phyloP scores from a whole-genome alignment of 495 filamentous ascomycete species.

The Parathielavia appendiculata region DNA sequence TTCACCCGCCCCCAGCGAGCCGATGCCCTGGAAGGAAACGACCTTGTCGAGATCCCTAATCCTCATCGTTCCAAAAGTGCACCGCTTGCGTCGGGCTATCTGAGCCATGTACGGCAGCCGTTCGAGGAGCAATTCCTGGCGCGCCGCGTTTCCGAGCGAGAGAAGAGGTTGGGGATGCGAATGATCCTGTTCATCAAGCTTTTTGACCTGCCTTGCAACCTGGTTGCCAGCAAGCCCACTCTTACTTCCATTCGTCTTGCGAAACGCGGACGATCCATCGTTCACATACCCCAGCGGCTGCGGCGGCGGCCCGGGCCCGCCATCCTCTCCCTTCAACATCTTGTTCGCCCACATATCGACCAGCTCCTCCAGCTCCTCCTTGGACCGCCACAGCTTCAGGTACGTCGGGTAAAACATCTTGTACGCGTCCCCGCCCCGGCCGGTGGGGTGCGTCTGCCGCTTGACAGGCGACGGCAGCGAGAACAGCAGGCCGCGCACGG shows the following conservation, averaged over 20 bases:
- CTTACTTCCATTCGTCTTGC: slow-evolving; percentile 17
- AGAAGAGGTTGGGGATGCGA: slow-evolving; percentile 34
- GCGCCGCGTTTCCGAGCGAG: slow-evolving; percentile 55
- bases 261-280: slow-evolving; percentile 42
- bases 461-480: slow-evolving; percentile 80
- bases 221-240: slow-evolving; percentile 12
- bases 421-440: slow-evolving; percentile 52
- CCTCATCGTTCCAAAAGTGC: slow-evolving; percentile 26
- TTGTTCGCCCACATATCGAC: slow-evolving; percentile 62
- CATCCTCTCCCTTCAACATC: slow-evolving; percentile 46
- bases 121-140: slow-evolving; percentile 71
- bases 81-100: slow-evolving; percentile 46
- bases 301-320: slow-evolving; percentile 19
- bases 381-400: slow-evolving; percentile 67
- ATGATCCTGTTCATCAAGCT: slow-evolving; percentile 12
- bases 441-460: slow-evolving; percentile 46
- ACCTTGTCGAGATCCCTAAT: slow-evolving; percentile 60
- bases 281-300: slow-evolving; percentile 18
- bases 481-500: slow-evolving; percentile 76
- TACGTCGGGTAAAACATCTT: slow-evolving; percentile 86
- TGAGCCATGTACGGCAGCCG: slow-evolving; percentile 77
- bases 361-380: slow-evolving; percentile 69
- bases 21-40: slow-evolving; percentile 58
- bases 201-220: not conserved
- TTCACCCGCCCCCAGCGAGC: slow-evolving; percentile 21